Base-by-base conservation (phyloP, 306 rosid genomes). In the Castanospermum australe region DNA sequence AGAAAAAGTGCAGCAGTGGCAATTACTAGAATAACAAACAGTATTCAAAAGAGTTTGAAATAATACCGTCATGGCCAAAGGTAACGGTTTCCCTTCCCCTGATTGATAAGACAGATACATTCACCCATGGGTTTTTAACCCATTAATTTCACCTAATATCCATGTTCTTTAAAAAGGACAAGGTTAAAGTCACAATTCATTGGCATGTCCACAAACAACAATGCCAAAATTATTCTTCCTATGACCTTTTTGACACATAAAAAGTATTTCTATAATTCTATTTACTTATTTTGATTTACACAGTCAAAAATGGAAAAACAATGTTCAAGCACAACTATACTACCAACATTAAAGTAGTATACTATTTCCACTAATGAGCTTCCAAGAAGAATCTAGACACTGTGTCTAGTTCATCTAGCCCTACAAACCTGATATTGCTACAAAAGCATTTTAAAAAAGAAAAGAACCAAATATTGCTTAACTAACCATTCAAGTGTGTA, bases 201-300 rank as follows among this genome's bases (percentile, higher is more conserved):
- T 48, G 72, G 13, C 80, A 55, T 52, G 51, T 51, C 48, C 69
- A 77, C 55, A 36, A 71, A 71, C 59, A 69, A 38, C 1, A 44
- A 14, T 10, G 20, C 11, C 59, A 73, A 24, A 44, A 44, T 6
- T 20, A 4, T 35, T 21, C 36, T 8, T 36, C 42, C 17, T 50
- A 18, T 11, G 20, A 52, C 84, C 42, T 30, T 21, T 64, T 41
- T n/a, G 38, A 48, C 48, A 42, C 76, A 56, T 5, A 24, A 67
- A 36, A 17, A 20, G 54, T n/a, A n/a, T n/a, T n/a, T 59, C 60
- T 42, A 18, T 55, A n/a, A n/a, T 77, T 8, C 57, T 52, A 50
- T 64, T 51, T 54, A 42, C 67, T 48, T 8, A 3, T 64, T 69
- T 62, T 30, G 57, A 79, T 12, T 54, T 22, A 18, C 39, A 55